Evolutionary conservation across 306 rosid genomes (phyloP), one percentile per base, ranked within the genome.

Genomic region (Castanea mollissima): DNA sequence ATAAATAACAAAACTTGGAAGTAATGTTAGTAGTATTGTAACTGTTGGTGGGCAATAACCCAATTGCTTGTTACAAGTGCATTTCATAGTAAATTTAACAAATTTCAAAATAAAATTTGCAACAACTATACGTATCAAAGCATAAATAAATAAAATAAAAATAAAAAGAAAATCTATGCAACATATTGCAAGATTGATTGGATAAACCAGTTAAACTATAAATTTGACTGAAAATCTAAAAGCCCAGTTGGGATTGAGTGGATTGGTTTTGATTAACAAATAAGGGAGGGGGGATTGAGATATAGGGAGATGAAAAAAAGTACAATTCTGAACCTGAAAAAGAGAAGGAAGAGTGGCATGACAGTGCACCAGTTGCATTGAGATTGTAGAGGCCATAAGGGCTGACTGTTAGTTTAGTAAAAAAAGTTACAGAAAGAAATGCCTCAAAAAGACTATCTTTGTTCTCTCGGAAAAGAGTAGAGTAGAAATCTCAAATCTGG

Each of bases 321-420:
- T 67, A 68, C 6, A 56, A 23, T 41, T 41, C 12, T 41, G 25
- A 64, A 89, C 93, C 95, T 89, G 91, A 60, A 83, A 21, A 69
- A 75, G 87, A 76, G n/a, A 81, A 55, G 78, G 65, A 38, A 70
- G 76, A 9, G 73, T 62, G 80, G 55, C 69, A 69, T 85, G 87
- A 75, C 59, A 78, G 16, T 83, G 86, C 67, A 87, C 25, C 55
- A 83, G 35, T 18, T 85, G 91, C 59, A 79, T 75, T 46, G 91
- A 83, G 38, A 82, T 78, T 51, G 85, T 69, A 74, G 77, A 78
- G 15, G 90, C 90, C 88, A 87, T 87, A 31, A 64, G 16, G 55
- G 79, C 46, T 31, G 35, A 60, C 4, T 46, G 16, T 13, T 15
- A 9, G 18, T 34, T 27, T 64, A 27, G 32, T 34, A 41, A 41